Evolutionary conservation across 2,329 filamentous ascomycete species (phyloP).

Genomic region (Helicocarpus griseus): DNA sequence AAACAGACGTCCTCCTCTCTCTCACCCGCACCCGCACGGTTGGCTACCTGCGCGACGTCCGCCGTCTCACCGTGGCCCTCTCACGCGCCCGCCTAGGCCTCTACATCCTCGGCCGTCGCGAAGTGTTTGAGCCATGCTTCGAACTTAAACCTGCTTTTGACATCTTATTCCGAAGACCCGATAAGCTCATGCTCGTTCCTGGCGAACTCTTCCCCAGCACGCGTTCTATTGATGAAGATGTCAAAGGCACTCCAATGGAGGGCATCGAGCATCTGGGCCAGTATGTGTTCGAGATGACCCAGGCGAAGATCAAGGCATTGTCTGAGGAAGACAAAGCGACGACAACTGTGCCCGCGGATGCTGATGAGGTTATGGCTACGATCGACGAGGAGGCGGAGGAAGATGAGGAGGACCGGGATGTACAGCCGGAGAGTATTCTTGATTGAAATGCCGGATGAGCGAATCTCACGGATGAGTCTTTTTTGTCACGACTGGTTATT

Average conservation of each 20-base stretch:
- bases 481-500: not conserved
- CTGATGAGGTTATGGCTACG: conserved; percentile 25
- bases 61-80: conserved; percentile 85
- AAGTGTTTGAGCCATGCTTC: conserved; percentile 79
- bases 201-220: conserved; percentile 75
- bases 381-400: conserved; percentile 25
- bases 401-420: not conserved
- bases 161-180: conserved; percentile 62
- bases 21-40: conserved; percentile 80
- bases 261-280: conserved; percentile 88
- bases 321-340: conserved; percentile 28
- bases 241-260: conserved; percentile 63
- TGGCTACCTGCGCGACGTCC: conserved; percentile 86
- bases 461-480: not conserved
- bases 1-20: conserved; percentile 77
- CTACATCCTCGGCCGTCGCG: conserved; percentile 80
- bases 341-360: conserved; percentile 20
- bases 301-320: conserved; percentile 54
- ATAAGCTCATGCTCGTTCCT: conserved; percentile 70
- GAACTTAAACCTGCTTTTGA: conserved; percentile 84
- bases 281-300: conserved; percentile 95
- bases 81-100: conserved; percentile 85
- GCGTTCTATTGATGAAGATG: conserved; percentile 36
- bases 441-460: not conserved
- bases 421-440: conserved; percentile 2